Percentiles rank a stretch among this genome's conserved stretches.
Evolutionary conservation across 2,329 filamentous ascomycete genomes (phyloP).

Genomic region (Arachnomyces sp.): DNA sequence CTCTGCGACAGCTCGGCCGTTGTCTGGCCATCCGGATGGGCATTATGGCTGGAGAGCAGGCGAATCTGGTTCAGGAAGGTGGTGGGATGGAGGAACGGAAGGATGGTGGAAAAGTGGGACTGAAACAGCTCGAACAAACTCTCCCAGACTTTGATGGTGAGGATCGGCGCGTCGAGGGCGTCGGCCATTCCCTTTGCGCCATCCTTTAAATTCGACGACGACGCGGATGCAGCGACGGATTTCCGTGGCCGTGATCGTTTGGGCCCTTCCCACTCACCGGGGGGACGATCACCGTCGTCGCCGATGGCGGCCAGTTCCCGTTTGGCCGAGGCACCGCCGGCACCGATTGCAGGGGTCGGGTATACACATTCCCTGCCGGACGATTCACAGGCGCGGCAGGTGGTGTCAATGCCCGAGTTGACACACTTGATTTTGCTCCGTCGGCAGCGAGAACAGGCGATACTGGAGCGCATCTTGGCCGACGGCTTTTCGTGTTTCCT

Average conservation of each 20-base stretch:
- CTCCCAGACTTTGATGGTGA: constrained; percentile 51
- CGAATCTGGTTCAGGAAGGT: constrained; percentile 46
- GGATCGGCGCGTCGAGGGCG: constrained; percentile 42
- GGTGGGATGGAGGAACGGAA: constrained; percentile 51
- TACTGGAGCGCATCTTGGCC: constrained; percentile 64
- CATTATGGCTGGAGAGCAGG: constrained; percentile 16
- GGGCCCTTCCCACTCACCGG: constrained; percentile 36
- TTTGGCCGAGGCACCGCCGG: constrained; percentile 24
- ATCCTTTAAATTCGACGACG: constrained; percentile 19
- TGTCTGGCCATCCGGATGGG: constrained; percentile 14
- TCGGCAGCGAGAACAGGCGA: constrained; percentile 68
- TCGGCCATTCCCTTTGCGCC: constrained; percentile 32
- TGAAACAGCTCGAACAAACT: constrained; percentile 53
- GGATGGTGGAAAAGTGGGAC: constrained; percentile 48
- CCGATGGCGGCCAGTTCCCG: constrained; percentile 29
- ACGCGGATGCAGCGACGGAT: constrained; percentile 19
- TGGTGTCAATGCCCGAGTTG: constrained; percentile 64
- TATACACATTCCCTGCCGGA: constrained; percentile 67
- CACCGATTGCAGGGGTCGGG: constrained; percentile 42
- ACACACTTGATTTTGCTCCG: constrained; percentile 83
- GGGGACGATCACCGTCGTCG: constrained; percentile 32
- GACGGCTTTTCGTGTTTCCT: constrained; percentile 16
- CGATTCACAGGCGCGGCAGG: constrained; percentile 67
- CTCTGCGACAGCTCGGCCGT: constrained; percentile 24
- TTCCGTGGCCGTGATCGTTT: constrained; percentile 35